phyloP scores from a whole-genome alignment of 2,329 filamentous ascomycete species.

The Zymoseptoria pseudotritici region DNA sequence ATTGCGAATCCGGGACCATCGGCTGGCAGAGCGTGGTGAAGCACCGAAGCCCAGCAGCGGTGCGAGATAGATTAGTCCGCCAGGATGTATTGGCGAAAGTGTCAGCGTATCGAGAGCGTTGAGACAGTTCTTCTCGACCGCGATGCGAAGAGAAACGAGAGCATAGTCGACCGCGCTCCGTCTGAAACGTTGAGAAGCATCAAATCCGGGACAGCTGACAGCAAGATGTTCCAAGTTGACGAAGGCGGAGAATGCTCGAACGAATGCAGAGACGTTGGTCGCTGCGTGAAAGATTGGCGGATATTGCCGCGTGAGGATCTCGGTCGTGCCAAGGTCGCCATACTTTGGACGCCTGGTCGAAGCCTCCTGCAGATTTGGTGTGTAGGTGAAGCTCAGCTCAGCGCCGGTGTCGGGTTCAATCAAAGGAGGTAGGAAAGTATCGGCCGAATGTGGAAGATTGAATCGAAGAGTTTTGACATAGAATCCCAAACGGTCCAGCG shows the following conservation, averaged over 20 bases:
- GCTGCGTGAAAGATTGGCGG: conserved; percentile 83
- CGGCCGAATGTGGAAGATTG: conserved; percentile 64
- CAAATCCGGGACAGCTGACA: conserved; percentile 68
- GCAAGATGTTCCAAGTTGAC: conserved; percentile 65
- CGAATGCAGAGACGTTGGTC: conserved; percentile 78
- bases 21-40: conserved; percentile 60
- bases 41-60: conserved; percentile 67
- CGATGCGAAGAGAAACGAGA: conserved; percentile 77
- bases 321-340: conserved; percentile 68
- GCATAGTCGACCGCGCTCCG: conserved; percentile 79
- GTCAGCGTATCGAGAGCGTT: conserved; percentile 61
- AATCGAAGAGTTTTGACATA: conserved; percentile 75
- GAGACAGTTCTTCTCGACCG: conserved; percentile 66
- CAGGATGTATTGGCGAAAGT: conserved; percentile 65
- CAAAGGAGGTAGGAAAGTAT: conserved; percentile 78
- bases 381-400: conserved; percentile 75
- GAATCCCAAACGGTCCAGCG: conserved; percentile 68
- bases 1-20: conserved; percentile 71
- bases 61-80: conserved; percentile 69
- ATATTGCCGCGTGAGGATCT: conserved; percentile 78
- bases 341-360: conserved; percentile 65
- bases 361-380: conserved; percentile 54
- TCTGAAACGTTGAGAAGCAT: conserved; percentile 59
- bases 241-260: conserved; percentile 62
- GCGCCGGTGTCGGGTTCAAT: conserved; percentile 68